Base-by-base conservation (phyloP, 2,329 filamentous ascomycete species). In the Phialophora expanda region DNA sequence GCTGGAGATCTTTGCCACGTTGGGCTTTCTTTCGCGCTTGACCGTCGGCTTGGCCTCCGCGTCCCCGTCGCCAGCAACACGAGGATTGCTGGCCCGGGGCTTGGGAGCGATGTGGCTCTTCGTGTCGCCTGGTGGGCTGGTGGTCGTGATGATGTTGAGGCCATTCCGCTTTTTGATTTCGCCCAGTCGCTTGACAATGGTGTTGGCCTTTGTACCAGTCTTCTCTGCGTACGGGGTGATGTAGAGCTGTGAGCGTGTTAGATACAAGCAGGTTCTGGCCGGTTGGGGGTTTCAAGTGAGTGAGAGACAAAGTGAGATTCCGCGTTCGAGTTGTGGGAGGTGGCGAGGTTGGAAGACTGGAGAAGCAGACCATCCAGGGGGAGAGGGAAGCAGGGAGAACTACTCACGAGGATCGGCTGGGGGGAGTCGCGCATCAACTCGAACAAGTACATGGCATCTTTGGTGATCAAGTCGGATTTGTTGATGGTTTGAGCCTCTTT, bases 121-220 rank as follows among this genome's bases (percentile, higher is more conserved):
- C 22, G 2, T 34, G 32, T 57, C 62, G 14, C 24, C 12, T 38
- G 61, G 24, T 3, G 38, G 41, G 4, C 30, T 26, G 12, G 58
- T 67, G 12, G 67, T 65, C n/a, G 61, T 65, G 41, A 63, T 11
- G 44, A 69, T 62, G 51, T 69, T 69, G 12, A 69, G 59, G 4
- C 38, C n/a, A 24, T 69, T 65, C 17, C 65, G 54, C 44, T 67
- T 67, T 56, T 66, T 67, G 59, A 69, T 69, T 22, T 54, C 56
- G n/a, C 56, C 24, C 14, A 69, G 62, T 0, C 65, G 57, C n/a
- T 65, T 63, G 20, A 57, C 22, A 59, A 69, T 65, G 2, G 67
- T 62, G 54, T 67, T 69, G 4, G 65, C 57, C 50, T 69, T 69
- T 6, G 65, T 48, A 2, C 56, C 59, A 0, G 61, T 63, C 66